Conservation (phyloP, 441 rosid species). For the Gossypium schwendimanii region DNA sequence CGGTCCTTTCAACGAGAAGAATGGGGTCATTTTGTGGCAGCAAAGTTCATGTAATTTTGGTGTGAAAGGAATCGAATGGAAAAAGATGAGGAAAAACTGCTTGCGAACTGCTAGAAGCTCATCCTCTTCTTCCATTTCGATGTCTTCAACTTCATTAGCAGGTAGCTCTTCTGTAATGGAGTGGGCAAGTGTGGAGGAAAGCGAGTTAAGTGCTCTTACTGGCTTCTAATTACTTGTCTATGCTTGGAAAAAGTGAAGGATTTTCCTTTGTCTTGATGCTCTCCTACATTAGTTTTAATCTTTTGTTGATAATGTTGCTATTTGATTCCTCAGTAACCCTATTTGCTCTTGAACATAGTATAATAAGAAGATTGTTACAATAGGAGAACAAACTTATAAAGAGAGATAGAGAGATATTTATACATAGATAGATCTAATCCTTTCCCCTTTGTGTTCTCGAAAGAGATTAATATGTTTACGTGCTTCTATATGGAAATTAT, state of each 20-base stretch:
- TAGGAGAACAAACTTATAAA: neutral
- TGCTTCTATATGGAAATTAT: neutral
- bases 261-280: neutral
- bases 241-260: slow-evolving; percentile 71
- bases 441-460: neutral
- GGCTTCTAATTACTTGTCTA: slow-evolving; percentile 72
- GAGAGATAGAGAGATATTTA: neutral
- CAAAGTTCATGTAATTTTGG: slow-evolving; percentile 37
- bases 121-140: slow-evolving; percentile 65
- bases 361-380: neutral
- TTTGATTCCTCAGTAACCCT: slow-evolving; percentile 14
- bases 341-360: slow-evolving; percentile 28
- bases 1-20: slow-evolving; percentile 18
- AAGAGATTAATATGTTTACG: neutral
- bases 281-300: neutral
- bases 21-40: slow-evolving; percentile 32
- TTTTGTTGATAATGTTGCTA: neutral
- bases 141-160: slow-evolving; percentile 68
- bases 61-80: slow-evolving; percentile 53
- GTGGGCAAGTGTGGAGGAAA: slow-evolving; percentile 75
- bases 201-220: slow-evolving; percentile 37
- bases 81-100: slow-evolving; percentile 66
- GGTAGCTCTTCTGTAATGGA: slow-evolving; percentile 76
- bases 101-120: slow-evolving; percentile 49
- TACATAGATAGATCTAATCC: slow-evolving; percentile 5